These are phyloP conservation scores for Ajuga reptans DNA, from an alignment of 305 asterid species.

Conservation along the genomic window DNA sequence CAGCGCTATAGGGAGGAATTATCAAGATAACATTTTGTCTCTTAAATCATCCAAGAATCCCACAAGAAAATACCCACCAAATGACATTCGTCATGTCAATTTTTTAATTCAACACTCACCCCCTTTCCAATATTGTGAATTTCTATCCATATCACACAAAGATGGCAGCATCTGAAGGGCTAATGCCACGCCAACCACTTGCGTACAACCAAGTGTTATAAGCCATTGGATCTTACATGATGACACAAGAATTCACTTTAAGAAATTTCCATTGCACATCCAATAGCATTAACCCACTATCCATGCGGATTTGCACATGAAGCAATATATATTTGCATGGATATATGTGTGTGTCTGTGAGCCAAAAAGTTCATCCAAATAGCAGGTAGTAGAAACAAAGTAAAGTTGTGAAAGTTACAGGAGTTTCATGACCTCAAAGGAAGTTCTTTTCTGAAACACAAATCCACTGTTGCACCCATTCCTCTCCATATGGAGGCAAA, in stretches of 20 bases:
- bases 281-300: neutral
- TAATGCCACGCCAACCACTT: neutral
- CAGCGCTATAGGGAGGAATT: neutral
- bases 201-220: neutral
- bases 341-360: neutral
- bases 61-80: neutral
- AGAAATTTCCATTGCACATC: neutral
- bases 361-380: slow-evolving; percentile 12
- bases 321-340: neutral
- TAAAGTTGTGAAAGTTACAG: slow-evolving; percentile 12
- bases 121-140: neutral
- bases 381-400: slow-evolving; percentile 10
- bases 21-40: neutral
- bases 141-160: neutral
- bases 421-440: slow-evolving; percentile 65
- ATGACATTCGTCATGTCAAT: neutral
- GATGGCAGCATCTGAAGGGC: neutral
- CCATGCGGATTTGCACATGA: neutral
- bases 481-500: slow-evolving; percentile 99
- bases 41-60: neutral
- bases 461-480: slow-evolving; percentile 84
- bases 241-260: neutral
- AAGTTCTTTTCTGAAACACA: slow-evolving; percentile 84
- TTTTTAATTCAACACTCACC: neutral
- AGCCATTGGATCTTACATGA: neutral